Base-by-base conservation (phyloP, 2,329 filamentous ascomycete species). In the Monilinia laxa region DNA sequence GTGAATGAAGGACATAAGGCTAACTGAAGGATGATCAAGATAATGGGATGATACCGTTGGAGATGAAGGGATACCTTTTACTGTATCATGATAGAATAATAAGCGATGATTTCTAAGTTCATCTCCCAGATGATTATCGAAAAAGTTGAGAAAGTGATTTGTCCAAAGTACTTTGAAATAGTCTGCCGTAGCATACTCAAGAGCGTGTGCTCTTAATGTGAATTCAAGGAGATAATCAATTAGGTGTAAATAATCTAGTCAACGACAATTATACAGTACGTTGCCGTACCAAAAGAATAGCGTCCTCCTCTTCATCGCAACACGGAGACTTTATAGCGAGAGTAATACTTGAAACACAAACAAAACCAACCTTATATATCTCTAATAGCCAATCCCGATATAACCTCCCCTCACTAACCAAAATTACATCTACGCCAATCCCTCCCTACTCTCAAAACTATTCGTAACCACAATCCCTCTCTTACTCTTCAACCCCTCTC, bases 381-480 rank as follows among this genome's bases (percentile, higher is more conserved):
- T 47, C 25, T 31, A n/a, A 47, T 45, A 12, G 10, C 40, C 56
- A 58, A 58, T 45, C 9, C 11, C 14, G 18, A 53, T 20, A 7
- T 23, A 5, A 42, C n/a, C 55, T 9, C 40, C 20, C 23, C 25
- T n/a, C 31, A 20, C 20, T 23, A 35, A 28, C 6, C 4, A 16
- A 35, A 14, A 9, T 6, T 47, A n/a, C 16, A 47, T 49, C 14
- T 45, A 64, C 28, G 31, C 54, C 4, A 25, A 42, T 20, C 47
- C 64, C 55, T 62, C 64, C 35, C 9, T 62, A 28, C 45, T 38
- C 56, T 65, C 55, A 53, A 65, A 65, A 45, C 47, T 62, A 65
- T 62, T 62, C 23, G 35, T 62, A 18, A 62, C 55, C 23, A 65
- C 35, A 35, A 65, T 65, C 35, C 55, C 63, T 0, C 4, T 31